Evolutionary conservation across 2,329 filamentous ascomycete species (phyloP).

Genomic region (Raffaelea ambrosiae): DNA sequence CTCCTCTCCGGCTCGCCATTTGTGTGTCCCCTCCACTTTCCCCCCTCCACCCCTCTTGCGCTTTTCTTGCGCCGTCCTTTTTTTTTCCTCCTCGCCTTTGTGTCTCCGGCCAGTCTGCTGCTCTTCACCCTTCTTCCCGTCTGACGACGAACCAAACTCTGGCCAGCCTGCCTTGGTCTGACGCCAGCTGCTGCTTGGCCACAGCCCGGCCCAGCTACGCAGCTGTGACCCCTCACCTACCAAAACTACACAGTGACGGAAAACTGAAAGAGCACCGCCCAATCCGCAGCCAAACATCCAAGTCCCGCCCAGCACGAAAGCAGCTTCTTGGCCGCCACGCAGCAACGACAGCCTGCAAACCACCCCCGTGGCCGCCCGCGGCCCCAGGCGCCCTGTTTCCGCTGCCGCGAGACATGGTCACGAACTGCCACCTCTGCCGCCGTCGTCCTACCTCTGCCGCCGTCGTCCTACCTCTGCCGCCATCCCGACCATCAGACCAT

Average conservation of each 20-base stretch:
- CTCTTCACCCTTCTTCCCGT: too few relatives aligned
- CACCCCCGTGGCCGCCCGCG: not conserved
- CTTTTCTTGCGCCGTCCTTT: not conserved
- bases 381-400: conserved; percentile 11
- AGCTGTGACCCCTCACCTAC: too few relatives aligned
- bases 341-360: not conserved
- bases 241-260: too few relatives aligned
- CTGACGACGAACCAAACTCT: too few relatives aligned
- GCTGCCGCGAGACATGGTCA: conserved; percentile 25
- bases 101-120: too few relatives aligned
- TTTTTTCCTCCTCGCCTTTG: too few relatives aligned
- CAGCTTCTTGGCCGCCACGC: not conserved
- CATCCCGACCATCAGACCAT: conserved; percentile 30
- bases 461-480: conserved; percentile 41
- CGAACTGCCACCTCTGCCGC: conserved; percentile 50
- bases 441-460: conserved; percentile 44
- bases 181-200: too few relatives aligned
- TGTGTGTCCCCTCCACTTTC: not conserved
- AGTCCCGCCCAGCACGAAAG: not conserved
- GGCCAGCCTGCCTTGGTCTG: too few relatives aligned
- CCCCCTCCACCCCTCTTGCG: not conserved
- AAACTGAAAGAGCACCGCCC: not conserved
- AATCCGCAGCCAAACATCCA: not conserved
- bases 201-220: too few relatives aligned
- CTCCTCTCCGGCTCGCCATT: not conserved